A percentile compares a stretch with the other conserved stretches of the same genome.
Evolutionary conservation across 305 asterid species (phyloP).

Genomic region (Ilex paraguariensis): DNA sequence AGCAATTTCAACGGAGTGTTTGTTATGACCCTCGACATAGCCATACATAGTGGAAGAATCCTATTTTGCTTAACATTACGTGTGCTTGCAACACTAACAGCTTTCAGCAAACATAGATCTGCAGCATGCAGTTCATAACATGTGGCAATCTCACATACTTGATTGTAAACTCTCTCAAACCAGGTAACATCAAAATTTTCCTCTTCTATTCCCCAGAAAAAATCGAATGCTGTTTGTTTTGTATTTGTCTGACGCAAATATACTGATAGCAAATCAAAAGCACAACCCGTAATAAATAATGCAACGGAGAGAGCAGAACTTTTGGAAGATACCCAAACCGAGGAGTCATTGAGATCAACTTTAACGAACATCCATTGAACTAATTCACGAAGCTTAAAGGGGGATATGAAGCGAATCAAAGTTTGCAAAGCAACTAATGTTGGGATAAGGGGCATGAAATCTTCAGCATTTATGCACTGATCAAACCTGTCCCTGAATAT

Average conservation of each 20-base stretch:
- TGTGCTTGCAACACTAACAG: conserved; percentile 50
- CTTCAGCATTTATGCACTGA: conserved; percentile 41
- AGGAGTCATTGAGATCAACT: conserved; percentile 36
- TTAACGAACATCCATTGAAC: conserved; percentile 64
- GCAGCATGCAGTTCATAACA: conserved; percentile 53
- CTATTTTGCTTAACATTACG: conserved; percentile 34
- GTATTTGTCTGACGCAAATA: conserved; percentile 32
- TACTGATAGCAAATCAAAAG: conserved; percentile 46
- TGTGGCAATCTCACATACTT: conserved; percentile 43
- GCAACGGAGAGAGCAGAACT: conserved; percentile 44
- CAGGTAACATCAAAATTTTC: conserved; percentile 34
- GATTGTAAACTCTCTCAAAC: conserved; percentile 47
- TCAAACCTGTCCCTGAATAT: conserved; percentile 58
- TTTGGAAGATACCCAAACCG: conserved; percentile 30
- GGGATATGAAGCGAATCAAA: conserved; percentile 52
- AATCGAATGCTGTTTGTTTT: conserved; percentile 17
- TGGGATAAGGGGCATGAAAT: conserved; percentile 53
- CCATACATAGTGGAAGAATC: conserved; percentile 42
- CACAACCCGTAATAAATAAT: conserved; percentile 60
- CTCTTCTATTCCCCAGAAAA: conserved; percentile 33
- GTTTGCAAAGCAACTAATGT: conserved; percentile 54
- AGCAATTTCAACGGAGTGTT: conserved; percentile 46
- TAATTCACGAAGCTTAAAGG: conserved; percentile 73
- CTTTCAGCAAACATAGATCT: conserved; percentile 70
- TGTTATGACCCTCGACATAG: conserved; percentile 54